These are phyloP conservation scores for Tetracentron sinense DNA, from an alignment of 164 flowering plant genomes.

Conservation along the genomic window DNA sequence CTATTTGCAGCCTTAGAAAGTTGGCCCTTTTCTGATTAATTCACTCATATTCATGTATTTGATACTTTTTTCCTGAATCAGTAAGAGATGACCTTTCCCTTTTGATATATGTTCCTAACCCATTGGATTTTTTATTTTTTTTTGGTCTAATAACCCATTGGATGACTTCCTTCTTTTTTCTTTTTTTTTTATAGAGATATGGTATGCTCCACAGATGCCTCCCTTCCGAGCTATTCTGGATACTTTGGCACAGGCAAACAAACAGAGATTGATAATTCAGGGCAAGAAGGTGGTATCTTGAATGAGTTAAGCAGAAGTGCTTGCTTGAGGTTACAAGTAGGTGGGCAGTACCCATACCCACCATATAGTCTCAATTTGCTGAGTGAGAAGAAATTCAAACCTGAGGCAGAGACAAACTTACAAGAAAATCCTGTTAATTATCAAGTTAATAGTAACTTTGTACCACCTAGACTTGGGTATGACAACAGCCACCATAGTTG, in stretches of 20 bases:
- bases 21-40: not conserved
- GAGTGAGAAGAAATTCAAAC: slow-evolving; percentile 32
- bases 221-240: slow-evolving; percentile 45
- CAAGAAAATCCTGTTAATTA: slow-evolving; percentile 39
- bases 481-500: slow-evolving; percentile 38
- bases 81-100: not conserved
- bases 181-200: slow-evolving; percentile 28
- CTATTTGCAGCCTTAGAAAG: not conserved
- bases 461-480: slow-evolving; percentile 35
- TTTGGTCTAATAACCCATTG: too few relatives aligned
- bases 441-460: slow-evolving; percentile 39
- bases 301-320: slow-evolving; percentile 37
- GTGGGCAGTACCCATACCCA: slow-evolving; percentile 46
- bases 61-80: not conserved
- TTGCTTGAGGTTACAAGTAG: slow-evolving; percentile 44
- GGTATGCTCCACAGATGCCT: slow-evolving; percentile 39
- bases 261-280: slow-evolving; percentile 35
- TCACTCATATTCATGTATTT: not conserved
- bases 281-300: slow-evolving; percentile 36
- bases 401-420: slow-evolving; percentile 36
- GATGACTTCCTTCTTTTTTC: not conserved
- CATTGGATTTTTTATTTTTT: too few relatives aligned
- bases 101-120: not conserved
- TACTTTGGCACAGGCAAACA: slow-evolving; percentile 39
- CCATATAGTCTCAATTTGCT: slow-evolving; percentile 33